These are phyloP conservation scores for Boletus speciosus DNA, from an alignment of 768 basidiomycete genomes.

Conservation along the genomic window DNA sequence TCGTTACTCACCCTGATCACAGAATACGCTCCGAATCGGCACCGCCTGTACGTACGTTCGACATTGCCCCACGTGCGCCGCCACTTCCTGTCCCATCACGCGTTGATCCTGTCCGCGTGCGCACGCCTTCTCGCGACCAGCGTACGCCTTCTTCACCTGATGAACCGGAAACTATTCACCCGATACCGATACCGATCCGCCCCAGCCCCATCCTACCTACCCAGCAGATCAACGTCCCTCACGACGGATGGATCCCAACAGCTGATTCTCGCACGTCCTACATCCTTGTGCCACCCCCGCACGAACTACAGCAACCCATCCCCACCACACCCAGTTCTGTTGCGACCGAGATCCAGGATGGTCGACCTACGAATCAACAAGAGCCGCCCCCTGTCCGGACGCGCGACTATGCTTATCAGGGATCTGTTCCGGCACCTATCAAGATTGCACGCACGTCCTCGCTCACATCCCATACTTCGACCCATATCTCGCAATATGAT, in stretches of 20 bases:
- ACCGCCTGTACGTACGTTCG: constrained; percentile 24
- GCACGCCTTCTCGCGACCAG: constrained; percentile 21
- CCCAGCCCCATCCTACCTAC: constrained; percentile 10
- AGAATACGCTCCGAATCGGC: constrained; percentile 28
- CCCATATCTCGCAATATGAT: constrained; percentile 32
- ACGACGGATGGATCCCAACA: constrained; percentile 30
- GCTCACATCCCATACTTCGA: constrained; percentile 25
- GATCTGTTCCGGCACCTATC: constrained; percentile 7
- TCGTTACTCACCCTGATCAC: constrained; percentile 12
- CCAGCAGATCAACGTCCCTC: constrained; percentile 7
- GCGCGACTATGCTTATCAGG: constrained; percentile 31
- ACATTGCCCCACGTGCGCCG: constrained; percentile 11
- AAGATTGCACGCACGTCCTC: constrained; percentile 21
- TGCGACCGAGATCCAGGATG: constrained; percentile 13
- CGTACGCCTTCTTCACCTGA: constrained; percentile 8
- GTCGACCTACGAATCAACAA: constrained; percentile 1
- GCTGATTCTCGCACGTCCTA: constrained; percentile 26
- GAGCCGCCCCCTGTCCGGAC: constrained; percentile 23
- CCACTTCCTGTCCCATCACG: constrained; percentile 24
- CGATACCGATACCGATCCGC: constrained; percentile 29
- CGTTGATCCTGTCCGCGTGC: constrained; percentile 9
- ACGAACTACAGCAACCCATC: constrained; percentile 13
- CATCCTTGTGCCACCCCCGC: constrained; percentile 23
- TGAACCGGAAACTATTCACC: constrained; percentile 28
- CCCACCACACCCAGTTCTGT: constrained; percentile 14